Evolutionary conservation across 2,329 filamentous ascomycete genomes (phyloP), one percentile per base, ranked within the genome.

Genomic region (Raffaelea deltoideospora): DNA sequence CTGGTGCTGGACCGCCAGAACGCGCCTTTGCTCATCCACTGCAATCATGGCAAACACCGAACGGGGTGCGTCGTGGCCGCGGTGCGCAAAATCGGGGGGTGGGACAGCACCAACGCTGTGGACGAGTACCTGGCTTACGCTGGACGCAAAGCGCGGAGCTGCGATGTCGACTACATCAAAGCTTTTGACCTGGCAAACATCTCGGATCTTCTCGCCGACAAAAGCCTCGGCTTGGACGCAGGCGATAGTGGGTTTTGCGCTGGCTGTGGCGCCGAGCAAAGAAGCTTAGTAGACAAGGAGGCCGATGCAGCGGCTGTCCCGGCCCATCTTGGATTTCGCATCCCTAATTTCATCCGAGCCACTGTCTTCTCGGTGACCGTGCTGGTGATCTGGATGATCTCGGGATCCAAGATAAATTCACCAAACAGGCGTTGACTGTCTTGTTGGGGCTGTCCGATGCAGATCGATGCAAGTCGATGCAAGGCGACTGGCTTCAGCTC

Each of bases 31-130:
- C 65, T 94, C 28, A 70, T 95, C 33, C 87, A 95, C 56, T 95
- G 87, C 67, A 95, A 94, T 53, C 87, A 93, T 47, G 87, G 87
- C 52, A 90, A 78, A 69, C 87, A 95, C 52, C 79, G 87, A 40
- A 94, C 87, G 15, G 87, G 87, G 18, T 94, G 86, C 51, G 79
- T 90, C n/a, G 70, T 87, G 34, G 87, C 76, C 15, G 76, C 81
- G 39, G 68, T 92, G 43, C 76, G 86, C 43, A 83, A 81, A 52
- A 58, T 82, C 11, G 69, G 74, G 13, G 74, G 79, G 13, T 83
- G 81, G 76, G 61, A 73, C 15, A 53, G 74, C 2, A 54, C 67
- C 1, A 59, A 63, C 14, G 71, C 82, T 26, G 55, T 90, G 26
- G 64, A 72, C 35, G 87, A 95, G 55, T 94, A 93, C 59, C 63